These are phyloP conservation scores for Sarocladium strictum DNA, from an alignment of 2,329 filamentous ascomycete genomes.

Conservation along the genomic window DNA sequence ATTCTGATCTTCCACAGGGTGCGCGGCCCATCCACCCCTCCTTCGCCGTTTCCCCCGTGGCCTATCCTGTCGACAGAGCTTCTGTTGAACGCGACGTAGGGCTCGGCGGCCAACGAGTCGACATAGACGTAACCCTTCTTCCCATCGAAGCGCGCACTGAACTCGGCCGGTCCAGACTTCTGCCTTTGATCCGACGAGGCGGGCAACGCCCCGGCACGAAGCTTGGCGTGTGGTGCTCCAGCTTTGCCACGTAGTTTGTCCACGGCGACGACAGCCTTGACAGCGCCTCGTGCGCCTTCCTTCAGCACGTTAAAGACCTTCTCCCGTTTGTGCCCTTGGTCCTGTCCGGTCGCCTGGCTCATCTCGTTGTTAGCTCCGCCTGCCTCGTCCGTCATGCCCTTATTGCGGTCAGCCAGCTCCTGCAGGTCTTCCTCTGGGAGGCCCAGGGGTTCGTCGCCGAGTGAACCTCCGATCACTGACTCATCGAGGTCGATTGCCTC, in stretches of 20 bases:
- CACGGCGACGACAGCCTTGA: constrained; percentile 62
- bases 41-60: constrained; percentile 24
- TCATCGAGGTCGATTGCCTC: constrained; percentile 26
- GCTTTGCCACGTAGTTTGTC: constrained; percentile 63
- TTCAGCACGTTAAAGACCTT: constrained; percentile 57
- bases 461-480: constrained; percentile 22
- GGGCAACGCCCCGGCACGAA: constrained; percentile 32
- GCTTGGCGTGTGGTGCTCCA: constrained; percentile 50
- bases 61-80: neutral
- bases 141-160: constrained; percentile 61
- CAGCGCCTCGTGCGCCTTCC: constrained; percentile 56
- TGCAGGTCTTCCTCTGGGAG: constrained; percentile 48
- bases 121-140: constrained; percentile 45
- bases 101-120: constrained; percentile 8
- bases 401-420: constrained; percentile 41
- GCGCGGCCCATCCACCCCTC: constrained; percentile 22
- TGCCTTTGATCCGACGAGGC: neutral
- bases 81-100: constrained; percentile 10
- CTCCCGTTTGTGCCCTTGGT: constrained; percentile 27
- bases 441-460: constrained; percentile 10
- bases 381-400: constrained; percentile 24
- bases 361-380: constrained; percentile 38
- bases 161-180: constrained; percentile 62
- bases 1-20: constrained; percentile 64
- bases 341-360: constrained; percentile 35